phyloP scores from a whole-genome alignment of 495 filamentous ascomycete species.

The Hyaloscypha hepaticicola region DNA sequence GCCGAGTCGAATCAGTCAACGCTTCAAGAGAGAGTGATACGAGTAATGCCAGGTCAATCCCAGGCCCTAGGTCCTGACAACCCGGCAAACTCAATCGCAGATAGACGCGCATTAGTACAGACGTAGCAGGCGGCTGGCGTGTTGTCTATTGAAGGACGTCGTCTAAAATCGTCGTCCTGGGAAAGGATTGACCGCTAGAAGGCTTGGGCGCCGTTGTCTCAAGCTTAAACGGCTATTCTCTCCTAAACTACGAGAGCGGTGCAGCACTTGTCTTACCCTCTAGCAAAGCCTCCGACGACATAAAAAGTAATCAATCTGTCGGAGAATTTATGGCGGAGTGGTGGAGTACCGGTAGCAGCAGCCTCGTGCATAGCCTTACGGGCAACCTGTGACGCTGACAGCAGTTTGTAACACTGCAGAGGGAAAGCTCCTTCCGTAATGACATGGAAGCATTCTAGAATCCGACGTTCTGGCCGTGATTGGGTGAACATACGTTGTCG shows the following conservation, averaged over 20 bases:
- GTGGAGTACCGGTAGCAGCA: background rate
- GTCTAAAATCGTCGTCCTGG: background rate
- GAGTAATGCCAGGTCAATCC: background rate
- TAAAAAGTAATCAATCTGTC: background rate
- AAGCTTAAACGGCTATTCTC: background rate
- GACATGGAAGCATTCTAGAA: conserved; percentile 18
- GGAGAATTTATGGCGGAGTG: conserved; percentile 2
- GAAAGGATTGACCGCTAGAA: background rate
- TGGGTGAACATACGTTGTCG: background rate
- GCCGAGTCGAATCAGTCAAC: background rate
- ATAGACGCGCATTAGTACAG: background rate
- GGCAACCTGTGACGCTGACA: background rate
- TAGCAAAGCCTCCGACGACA: conserved; percentile 5
- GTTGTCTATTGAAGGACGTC: background rate
- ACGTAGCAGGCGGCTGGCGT: background rate
- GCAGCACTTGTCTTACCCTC: background rate
- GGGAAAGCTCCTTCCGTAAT: conserved; percentile 1
- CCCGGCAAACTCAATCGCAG: background rate
- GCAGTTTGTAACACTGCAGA: background rate
- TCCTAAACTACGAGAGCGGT: background rate
- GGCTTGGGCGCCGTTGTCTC: background rate
- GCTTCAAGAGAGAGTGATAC: background rate
- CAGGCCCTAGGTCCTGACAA: too few species aligned
- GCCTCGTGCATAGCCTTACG: conserved; percentile 1
- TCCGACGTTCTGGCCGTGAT: background rate